Conservation (phyloP, 2,329 filamentous ascomycete species). For the Ophiobolus disseminans region DNA sequence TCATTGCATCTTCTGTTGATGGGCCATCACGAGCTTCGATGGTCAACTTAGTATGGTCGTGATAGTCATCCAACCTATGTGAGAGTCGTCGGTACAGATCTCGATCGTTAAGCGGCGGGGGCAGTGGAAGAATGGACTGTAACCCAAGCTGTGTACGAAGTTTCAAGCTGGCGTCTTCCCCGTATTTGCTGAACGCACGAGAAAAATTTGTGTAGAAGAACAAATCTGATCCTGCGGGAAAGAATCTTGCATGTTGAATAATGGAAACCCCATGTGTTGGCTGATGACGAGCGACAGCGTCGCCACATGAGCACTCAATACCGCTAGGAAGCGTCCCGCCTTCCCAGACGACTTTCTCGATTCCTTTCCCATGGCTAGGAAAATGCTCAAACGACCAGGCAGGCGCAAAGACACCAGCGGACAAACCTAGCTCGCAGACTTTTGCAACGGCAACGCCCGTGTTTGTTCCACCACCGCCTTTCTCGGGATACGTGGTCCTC, state of each 20-base stretch:
- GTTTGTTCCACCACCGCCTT: constrained; percentile 52
- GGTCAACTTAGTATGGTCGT: constrained; percentile 20
- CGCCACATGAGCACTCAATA: constrained; percentile 45
- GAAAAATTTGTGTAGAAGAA: constrained; percentile 52
- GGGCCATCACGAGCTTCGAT: constrained; percentile 16
- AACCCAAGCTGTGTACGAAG: constrained; percentile 41
- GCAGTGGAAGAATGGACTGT: constrained; percentile 43
- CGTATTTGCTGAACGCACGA: constrained; percentile 37
- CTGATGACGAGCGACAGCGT: constrained; percentile 24
- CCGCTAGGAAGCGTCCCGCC: constrained; percentile 34
- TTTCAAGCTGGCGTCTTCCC: constrained; percentile 14
- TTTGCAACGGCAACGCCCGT: constrained; percentile 50
- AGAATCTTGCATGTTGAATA: constrained; percentile 34
- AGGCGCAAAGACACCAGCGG: constrained; percentile 55
- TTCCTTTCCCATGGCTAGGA: constrained; percentile 23
- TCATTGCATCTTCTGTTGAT: background rate
- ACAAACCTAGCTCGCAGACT: constrained; percentile 45
- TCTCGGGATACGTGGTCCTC: constrained; percentile 48
- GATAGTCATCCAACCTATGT: constrained; percentile 18
- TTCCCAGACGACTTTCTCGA: constrained; percentile 48
- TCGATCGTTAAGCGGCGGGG: background rate
- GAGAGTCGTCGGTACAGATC: constrained; percentile 9
- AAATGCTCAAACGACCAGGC: constrained; percentile 59
- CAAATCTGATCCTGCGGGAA: constrained; percentile 41
- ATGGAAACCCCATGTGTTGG: constrained; percentile 35